These are phyloP conservation scores for Lipomyces lipofer DNA, from an alignment of 805 yeast species.

Conservation along the genomic window DNA sequence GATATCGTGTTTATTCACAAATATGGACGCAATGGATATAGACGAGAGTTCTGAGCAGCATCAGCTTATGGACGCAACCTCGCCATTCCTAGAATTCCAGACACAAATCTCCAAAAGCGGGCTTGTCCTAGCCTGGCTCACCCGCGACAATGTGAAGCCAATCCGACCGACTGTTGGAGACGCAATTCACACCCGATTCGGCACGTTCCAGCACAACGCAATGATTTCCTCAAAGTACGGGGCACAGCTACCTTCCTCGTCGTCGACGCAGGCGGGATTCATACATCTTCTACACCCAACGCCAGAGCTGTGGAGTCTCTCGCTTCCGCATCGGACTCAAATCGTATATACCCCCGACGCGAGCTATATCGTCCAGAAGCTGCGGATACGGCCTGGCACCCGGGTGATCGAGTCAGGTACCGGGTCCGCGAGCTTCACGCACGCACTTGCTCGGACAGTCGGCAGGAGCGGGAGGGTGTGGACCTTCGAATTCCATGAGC, in stretches of 20 bases:
- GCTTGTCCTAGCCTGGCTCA: slow-evolving; percentile 79
- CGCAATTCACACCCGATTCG: slow-evolving; percentile 77
- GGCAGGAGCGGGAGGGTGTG: slow-evolving; percentile 61
- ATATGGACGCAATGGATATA: background rate
- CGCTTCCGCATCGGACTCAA: slow-evolving; percentile 96
- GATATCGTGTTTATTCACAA: no score
- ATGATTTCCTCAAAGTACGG: slow-evolving; percentile 87
- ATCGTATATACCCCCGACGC: slow-evolving; percentile 97
- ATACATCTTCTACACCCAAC: slow-evolving; percentile 87
- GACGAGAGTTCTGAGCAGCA: background rate
- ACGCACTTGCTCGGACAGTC: slow-evolving; percentile 82
- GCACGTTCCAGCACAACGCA: slow-evolving; percentile 77
- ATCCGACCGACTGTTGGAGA: slow-evolving; percentile 46
- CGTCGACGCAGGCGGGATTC: slow-evolving; percentile 75
- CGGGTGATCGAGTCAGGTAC: slow-evolving; percentile 96
- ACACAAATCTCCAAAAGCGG: slow-evolving; percentile 80
- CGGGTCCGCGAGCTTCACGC: slow-evolving; percentile 95
- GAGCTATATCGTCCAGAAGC: slow-evolving; percentile 80
- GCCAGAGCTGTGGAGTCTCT: slow-evolving; percentile 94
- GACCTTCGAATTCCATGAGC: slow-evolving; percentile 90
- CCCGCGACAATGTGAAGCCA: slow-evolving; percentile 78
- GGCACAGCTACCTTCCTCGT: slow-evolving; percentile 64
- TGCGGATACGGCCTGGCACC: slow-evolving; percentile 71
- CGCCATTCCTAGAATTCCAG: slow-evolving; percentile 61
- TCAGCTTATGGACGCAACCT: slow-evolving; percentile 20